These are phyloP conservation scores for Takashimella koratensis DNA, from an alignment of 1,284 basidiomycete genomes.

Conservation along the genomic window DNA sequence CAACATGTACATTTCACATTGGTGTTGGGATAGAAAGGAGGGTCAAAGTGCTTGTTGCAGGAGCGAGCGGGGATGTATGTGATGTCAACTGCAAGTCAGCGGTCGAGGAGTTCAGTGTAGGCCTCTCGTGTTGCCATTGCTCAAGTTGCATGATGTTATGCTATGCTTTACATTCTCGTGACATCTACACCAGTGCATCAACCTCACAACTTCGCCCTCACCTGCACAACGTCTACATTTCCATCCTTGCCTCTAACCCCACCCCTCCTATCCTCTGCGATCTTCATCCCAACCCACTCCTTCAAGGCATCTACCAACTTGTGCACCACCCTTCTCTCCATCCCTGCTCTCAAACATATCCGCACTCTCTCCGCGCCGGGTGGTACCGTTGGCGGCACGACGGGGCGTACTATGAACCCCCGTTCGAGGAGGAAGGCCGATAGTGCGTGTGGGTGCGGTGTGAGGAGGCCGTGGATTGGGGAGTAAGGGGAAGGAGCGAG, in stretches of 20 bases:
- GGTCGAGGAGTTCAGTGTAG: too few species aligned
- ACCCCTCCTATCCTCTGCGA: background rate
- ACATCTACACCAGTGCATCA: too few species aligned
- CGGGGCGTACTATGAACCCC: constrained; percentile 45
- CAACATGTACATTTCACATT: too few species aligned
- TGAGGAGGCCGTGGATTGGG: constrained; percentile 84
- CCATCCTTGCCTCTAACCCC: background rate
- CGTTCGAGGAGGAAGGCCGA: constrained; percentile 35
- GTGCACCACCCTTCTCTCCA: constrained; percentile 24
- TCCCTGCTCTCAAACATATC: constrained; percentile 44
- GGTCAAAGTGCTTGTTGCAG: too few species aligned
- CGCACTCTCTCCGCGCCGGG: constrained; percentile 44
- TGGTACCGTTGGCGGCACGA: constrained; percentile 48
- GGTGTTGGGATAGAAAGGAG: too few species aligned
- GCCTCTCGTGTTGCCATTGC: too few species aligned
- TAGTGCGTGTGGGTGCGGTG: constrained; percentile 59
- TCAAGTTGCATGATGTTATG: too few species aligned
- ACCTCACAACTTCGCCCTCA: background rate
- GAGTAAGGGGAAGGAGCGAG: constrained; percentile 35
- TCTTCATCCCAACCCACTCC: constrained; percentile 30
- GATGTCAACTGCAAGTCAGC: too few species aligned
- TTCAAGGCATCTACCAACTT: constrained; percentile 24
- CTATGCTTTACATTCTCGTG: too few species aligned
- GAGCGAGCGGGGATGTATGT: too few species aligned
- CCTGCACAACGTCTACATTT: background rate